These are phyloP conservation scores for Cocos nucifera DNA, from an alignment of 176 grass and related monocot genomes.

Conservation along the genomic window DNA sequence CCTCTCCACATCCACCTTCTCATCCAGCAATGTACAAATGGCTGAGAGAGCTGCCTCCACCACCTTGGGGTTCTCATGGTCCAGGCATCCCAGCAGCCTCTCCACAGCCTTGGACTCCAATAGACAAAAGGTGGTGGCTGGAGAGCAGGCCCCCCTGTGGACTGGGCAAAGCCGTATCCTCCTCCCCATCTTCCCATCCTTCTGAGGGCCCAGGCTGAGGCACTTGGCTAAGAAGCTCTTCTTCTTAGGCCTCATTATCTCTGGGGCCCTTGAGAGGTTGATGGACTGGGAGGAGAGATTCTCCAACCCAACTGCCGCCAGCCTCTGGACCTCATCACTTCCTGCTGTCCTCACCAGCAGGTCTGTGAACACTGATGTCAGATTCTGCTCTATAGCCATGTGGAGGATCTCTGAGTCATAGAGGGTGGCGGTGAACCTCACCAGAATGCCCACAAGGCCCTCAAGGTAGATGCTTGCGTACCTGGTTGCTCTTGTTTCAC, in stretches of 20 bases:
- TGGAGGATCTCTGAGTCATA: slow-evolving; percentile 51
- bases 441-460: slow-evolving; percentile 52
- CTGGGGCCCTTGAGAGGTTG: slow-evolving; percentile 34
- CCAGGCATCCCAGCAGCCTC: slow-evolving; percentile 49
- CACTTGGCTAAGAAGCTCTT: slow-evolving; percentile 52
- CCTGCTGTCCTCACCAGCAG: slow-evolving; percentile 41
- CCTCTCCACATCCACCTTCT: slow-evolving; percentile 44
- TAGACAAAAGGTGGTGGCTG: slow-evolving; percentile 58
- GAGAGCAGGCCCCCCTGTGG: slow-evolving; percentile 54
- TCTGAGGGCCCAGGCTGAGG: slow-evolving; percentile 6
- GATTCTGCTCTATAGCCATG: slow-evolving; percentile 41
- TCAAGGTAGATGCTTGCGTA: slow-evolving; percentile 56
- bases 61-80: slow-evolving; percentile 41
- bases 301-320: slow-evolving; percentile 50
- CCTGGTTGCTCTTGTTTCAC: slow-evolving; percentile 36
- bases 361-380: slow-evolving; percentile 50
- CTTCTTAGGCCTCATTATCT: slow-evolving; percentile 25
- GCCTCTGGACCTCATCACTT: slow-evolving; percentile 69
- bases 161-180: slow-evolving; percentile 35
- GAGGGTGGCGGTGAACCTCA: slow-evolving; percentile 61
- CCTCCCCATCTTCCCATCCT: neutral
- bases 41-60: slow-evolving; percentile 52
- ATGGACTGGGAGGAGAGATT: slow-evolving; percentile 68
- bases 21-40: slow-evolving; percentile 73
- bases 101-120: slow-evolving; percentile 55